phyloP scores from a whole-genome alignment of 1,139 yeast genomes.

The Kodamaea alishanica region DNA sequence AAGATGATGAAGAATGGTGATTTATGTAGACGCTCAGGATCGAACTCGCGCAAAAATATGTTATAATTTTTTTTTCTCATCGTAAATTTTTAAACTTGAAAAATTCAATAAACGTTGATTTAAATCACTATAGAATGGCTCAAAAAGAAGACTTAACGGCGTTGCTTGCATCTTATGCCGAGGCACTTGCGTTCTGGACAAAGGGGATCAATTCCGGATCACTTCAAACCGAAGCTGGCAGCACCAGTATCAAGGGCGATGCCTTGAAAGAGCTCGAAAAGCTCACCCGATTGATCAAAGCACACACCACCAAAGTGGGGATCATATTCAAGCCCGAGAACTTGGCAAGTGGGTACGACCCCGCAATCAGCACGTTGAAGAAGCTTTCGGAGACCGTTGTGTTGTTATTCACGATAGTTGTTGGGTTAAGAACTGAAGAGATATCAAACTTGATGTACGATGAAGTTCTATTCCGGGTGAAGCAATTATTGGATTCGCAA shows the following conservation, averaged over 20 bases:
- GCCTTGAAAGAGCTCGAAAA: constrained; percentile 60
- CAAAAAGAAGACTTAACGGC: constrained; percentile 21
- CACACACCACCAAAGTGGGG: constrained; percentile 78
- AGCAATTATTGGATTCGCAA: constrained; percentile 27
- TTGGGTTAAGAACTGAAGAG: constrained; percentile 34
- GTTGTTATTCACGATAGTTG: constrained; percentile 43
- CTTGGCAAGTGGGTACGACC: constrained; percentile 24
- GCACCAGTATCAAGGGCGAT: constrained; percentile 12
- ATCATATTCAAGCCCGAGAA: constrained; percentile 66
- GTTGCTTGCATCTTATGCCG: constrained; percentile 31
- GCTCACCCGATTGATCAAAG: constrained; percentile 57
- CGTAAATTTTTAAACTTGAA: not conserved
- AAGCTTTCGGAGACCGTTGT: constrained; percentile 45
- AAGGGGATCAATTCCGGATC: constrained; percentile 12
- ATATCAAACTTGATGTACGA: constrained; percentile 41
- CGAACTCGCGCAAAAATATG: not conserved
- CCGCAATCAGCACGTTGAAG: constrained; percentile 53
- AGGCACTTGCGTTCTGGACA: constrained; percentile 35
- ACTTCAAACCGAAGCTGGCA: not conserved
- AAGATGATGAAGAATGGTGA: constrained; percentile 73
- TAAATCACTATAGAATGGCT: constrained; percentile 7
- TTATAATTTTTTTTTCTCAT: not conserved
- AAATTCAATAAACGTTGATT: not conserved
- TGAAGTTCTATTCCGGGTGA: constrained; percentile 32
- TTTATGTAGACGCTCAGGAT: no score